Evolutionary conservation across 140 eudicot species (phyloP).

Genomic region (Flaveria floridana): DNA sequence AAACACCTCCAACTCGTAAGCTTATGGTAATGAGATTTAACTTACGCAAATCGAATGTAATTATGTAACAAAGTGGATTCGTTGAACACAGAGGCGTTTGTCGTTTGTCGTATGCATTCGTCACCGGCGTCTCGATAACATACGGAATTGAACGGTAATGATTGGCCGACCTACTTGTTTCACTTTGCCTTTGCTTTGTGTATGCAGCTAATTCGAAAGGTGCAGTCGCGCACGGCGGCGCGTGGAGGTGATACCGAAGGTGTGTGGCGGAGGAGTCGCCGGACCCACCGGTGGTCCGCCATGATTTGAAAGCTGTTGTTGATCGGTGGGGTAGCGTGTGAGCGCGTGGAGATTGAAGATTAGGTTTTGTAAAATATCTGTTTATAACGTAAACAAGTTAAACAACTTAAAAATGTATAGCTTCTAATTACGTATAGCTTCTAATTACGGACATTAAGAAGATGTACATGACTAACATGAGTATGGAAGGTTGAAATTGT

Average conservation of each 20-base stretch:
- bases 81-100: slow-evolving; percentile 11
- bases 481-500: too few relatives aligned
- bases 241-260: slow-evolving; percentile 4
- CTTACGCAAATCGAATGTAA: background rate
- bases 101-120: slow-evolving; percentile 21
- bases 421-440: background rate
- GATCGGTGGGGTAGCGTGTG: background rate
- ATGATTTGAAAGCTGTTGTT: background rate
- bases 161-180: slow-evolving; percentile 29
- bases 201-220: slow-evolving; percentile 20
- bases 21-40: slow-evolving; percentile 17
- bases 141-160: slow-evolving; percentile 26
- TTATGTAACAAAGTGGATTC: background rate
- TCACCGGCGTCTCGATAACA: slow-evolving; percentile 24
- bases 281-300: slow-evolving; percentile 7
- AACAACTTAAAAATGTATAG: background rate
- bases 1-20: background rate
- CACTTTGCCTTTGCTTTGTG: slow-evolving; percentile 37
- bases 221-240: slow-evolving; percentile 25
- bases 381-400: background rate
- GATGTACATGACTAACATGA: too few relatives aligned
- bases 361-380: background rate
- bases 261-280: slow-evolving; percentile 26
- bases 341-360: slow-evolving; percentile 24
- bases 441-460: too few relatives aligned